These are phyloP conservation scores for Capronia coronata DNA, from an alignment of 2,329 filamentous ascomycete species.

Conservation along the genomic window DNA sequence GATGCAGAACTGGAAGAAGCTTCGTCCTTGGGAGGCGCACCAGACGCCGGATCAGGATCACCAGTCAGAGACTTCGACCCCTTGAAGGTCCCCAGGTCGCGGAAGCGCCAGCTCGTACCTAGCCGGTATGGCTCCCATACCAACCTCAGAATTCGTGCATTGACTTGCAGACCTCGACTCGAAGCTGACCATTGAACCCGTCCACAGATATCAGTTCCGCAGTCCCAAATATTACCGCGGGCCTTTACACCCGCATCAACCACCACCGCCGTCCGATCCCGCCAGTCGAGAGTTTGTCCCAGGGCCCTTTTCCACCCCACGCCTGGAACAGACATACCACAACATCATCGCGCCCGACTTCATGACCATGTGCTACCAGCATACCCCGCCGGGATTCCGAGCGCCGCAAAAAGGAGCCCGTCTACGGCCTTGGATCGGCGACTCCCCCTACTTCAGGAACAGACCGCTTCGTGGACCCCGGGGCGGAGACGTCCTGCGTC, in stretches of 20 bases:
- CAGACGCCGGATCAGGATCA: constrained; percentile 1
- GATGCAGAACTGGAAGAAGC: constrained; percentile 20
- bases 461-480: constrained; percentile 76
- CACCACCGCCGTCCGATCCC: constrained; percentile 77
- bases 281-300: constrained; percentile 81
- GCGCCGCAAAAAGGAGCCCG: constrained; percentile 54
- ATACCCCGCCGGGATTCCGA: constrained; percentile 71
- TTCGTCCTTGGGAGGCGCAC: constrained; percentile 16
- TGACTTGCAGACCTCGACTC: no score
- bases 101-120: constrained; percentile 34
- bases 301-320: constrained; percentile 81
- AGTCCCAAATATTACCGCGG: constrained; percentile 93
- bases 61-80: constrained; percentile 41
- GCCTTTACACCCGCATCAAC: constrained; percentile 85
- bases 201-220: constrained; percentile 82
- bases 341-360: constrained; percentile 80
- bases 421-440: constrained; percentile 78
- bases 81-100: constrained; percentile 39
- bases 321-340: constrained; percentile 84
- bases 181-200: not conserved
- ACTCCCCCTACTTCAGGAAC: constrained; percentile 91
- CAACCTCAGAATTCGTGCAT: not conserved
- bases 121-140: constrained; percentile 36
- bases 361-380: constrained; percentile 80
- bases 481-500: constrained; percentile 57